phyloP scores from a whole-genome alignment of 1,284 basidiomycete genomes.

The Psilocybe mexicana region DNA sequence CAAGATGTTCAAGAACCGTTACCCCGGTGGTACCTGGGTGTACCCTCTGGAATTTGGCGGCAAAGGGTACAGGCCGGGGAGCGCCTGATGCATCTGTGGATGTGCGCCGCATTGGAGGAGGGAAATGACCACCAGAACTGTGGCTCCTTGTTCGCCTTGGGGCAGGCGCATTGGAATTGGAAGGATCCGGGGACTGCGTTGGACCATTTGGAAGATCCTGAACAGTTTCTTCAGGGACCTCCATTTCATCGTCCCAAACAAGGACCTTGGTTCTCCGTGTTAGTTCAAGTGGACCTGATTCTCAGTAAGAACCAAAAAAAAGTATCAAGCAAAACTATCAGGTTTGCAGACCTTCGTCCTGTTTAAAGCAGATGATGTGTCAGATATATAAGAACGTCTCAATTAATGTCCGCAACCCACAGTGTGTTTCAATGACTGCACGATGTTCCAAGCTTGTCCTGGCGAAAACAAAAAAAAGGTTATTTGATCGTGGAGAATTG shows the following conservation, averaged over 20 bases:
- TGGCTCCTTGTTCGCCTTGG: conserved; percentile 61
- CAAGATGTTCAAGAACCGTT: conserved; percentile 78
- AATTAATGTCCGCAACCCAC: conserved; percentile 44
- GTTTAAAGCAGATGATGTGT: conserved; percentile 8
- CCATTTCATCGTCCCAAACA: conserved; percentile 85
- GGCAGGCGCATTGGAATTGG: conserved; percentile 61
- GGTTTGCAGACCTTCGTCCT: conserved; percentile 58
- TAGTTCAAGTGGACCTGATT: conserved; percentile 76
- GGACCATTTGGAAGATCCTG: conserved; percentile 40
- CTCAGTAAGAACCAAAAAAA: conserved; percentile 10
- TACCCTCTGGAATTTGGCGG: conserved; percentile 73
- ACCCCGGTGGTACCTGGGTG: conserved; percentile 83
- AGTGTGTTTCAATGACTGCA: conserved; percentile 75
- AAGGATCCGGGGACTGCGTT: conserved; percentile 52
- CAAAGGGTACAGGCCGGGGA: conserved; percentile 75
- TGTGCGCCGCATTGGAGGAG: conserved; percentile 65
- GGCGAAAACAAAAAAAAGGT: neutral
- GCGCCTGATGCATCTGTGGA: conserved; percentile 65
- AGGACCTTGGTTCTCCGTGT: conserved; percentile 77
- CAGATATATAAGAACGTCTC: neutral
- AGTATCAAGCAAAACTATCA: neutral
- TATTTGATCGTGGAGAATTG: neutral
- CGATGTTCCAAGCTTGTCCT: conserved; percentile 86
- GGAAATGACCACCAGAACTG: conserved; percentile 64
- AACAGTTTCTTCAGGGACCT: conserved; percentile 63